Base-by-base conservation (phyloP, 768 basidiomycete species). In the Royoungia palumana region DNA sequence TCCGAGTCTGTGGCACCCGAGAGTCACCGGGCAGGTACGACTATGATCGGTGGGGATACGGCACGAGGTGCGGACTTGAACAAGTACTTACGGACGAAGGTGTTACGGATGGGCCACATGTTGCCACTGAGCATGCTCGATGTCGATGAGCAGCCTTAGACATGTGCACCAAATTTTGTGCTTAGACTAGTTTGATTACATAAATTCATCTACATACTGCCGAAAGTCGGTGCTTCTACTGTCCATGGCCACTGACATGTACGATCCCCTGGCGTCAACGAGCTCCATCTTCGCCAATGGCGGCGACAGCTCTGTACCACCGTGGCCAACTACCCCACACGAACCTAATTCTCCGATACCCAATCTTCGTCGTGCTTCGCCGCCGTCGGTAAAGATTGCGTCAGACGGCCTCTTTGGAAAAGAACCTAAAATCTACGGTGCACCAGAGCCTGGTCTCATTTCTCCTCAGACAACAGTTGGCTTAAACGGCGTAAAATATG, bases 41-140 rank as follows among this genome's bases (percentile, higher is more conserved):
- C 89, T 35, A 76, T 93, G 68, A 84, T 94, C 35, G 92, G 92
- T 5, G 87, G 83, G 10, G 81, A 84, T 14, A 78, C 78, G 24
- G 87, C 86, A 9, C 72, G 83, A 46, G 90, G 93, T 1, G 81
- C 82, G 47, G 96, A 99, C 62, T 68, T 99, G 59, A 93, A 98
- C 61, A 92, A 87, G 70, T 99, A 99, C 66, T 69, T 99, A 60
- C 80, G 89, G 65, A 98, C 96, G 34, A 99, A 99, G 68, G 84
- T 98, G n/a, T 71, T 92, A 64, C 78, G 87, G 51, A 99, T 99
- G 96, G 96, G 96, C 12, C 96, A 99, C 65, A 84, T 95, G 73
- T 72, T 96, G 22, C 82, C 85, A 27, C 62, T 87, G 45, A 45
- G 34, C 44, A 52, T 63, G 53, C 44, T 57, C 3, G 63, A 63